phyloP scores from a whole-genome alignment of 2,329 filamentous ascomycete genomes.

The Neofusicoccum ribis region DNA sequence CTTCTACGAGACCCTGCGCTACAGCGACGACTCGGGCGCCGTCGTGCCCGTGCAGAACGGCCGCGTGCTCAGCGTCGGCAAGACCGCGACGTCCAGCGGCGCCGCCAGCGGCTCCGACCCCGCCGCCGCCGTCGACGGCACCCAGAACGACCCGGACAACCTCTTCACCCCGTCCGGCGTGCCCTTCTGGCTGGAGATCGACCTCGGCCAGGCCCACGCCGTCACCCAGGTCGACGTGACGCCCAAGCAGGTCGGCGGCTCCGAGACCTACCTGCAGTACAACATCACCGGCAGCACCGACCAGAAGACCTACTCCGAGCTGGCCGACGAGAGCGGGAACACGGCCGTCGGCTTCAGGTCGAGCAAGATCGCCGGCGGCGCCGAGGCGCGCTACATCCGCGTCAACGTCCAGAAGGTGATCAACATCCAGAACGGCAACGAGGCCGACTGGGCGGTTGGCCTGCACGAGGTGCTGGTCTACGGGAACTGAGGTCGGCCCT shows the following conservation, averaged over 20 bases:
- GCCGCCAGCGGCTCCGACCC: constrained; percentile 17
- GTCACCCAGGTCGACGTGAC: constrained; percentile 24
- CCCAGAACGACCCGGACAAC: neutral
- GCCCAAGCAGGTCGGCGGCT: constrained; percentile 23
- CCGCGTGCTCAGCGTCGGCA: constrained; percentile 24
- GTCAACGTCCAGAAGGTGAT: constrained; percentile 4
- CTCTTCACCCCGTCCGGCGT: constrained; percentile 23
- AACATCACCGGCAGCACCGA: constrained; percentile 23
- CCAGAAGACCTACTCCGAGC: neutral
- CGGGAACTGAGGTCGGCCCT: neutral
- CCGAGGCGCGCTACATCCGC: neutral
- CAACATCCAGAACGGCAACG: constrained; percentile 14
- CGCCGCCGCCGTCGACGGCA: neutral
- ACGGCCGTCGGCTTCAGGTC: constrained; percentile 7
- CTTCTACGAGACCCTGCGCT: constrained; percentile 22
- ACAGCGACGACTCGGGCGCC: constrained; percentile 25
- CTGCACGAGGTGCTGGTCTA: constrained; percentile 3
- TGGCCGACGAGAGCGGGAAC: neutral
- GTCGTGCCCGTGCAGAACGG: constrained; percentile 24
- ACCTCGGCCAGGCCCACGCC: constrained; percentile 20
- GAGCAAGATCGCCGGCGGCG: neutral
- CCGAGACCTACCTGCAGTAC: constrained; percentile 25
- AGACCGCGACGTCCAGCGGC: constrained; percentile 18
- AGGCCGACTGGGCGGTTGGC: constrained; percentile 3
- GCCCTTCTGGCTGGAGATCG: constrained; percentile 26